These are phyloP conservation scores for Salix dunnii DNA, from an alignment of 345 rosid species.

Conservation along the genomic window DNA sequence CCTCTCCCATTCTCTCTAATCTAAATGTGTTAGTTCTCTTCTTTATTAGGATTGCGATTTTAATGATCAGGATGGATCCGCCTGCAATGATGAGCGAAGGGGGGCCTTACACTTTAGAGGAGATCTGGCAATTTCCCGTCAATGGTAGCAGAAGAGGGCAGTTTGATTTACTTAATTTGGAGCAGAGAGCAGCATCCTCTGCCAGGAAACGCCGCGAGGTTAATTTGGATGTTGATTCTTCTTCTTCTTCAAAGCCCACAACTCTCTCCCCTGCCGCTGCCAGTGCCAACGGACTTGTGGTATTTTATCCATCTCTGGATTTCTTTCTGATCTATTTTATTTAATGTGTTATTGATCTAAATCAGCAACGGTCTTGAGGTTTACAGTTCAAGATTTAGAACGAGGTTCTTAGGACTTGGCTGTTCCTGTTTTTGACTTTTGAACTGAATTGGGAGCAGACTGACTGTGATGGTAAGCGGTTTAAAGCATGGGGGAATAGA, in stretches of 20 bases:
- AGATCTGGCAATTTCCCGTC: slow-evolving; percentile 80
- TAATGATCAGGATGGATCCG: slow-evolving; percentile 53
- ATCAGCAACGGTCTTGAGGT: not conserved
- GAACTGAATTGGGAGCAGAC: slow-evolving; percentile 35
- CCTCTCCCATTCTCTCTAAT: not conserved
- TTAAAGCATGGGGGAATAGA: slow-evolving; percentile 45
- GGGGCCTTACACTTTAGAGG: slow-evolving; percentile 49
- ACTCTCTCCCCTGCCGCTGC: slow-evolving; percentile 45
- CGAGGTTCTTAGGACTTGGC: not conserved
- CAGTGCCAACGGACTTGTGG: slow-evolving; percentile 29
- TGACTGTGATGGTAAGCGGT: slow-evolving; percentile 55
- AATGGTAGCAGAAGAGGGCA: slow-evolving; percentile 40
- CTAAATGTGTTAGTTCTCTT: not conserved
- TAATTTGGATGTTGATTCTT: slow-evolving; percentile 45
- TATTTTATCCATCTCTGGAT: not conserved
- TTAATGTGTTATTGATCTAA: not conserved
- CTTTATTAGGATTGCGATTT: not conserved
- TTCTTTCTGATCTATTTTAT: slow-evolving; percentile 5
- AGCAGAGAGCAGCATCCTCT: slow-evolving; percentile 30
- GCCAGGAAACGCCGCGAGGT: slow-evolving; percentile 54
- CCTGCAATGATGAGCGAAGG: slow-evolving; percentile 58
- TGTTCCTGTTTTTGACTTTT: not conserved
- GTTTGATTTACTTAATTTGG: slow-evolving; percentile 44
- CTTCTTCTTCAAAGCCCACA: slow-evolving; percentile 4
- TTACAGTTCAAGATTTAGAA: not conserved